Evolutionary conservation across 1,284 basidiomycete species (phyloP), one percentile per base, ranked within the genome.

Genomic region (Abortiporus biennis): DNA sequence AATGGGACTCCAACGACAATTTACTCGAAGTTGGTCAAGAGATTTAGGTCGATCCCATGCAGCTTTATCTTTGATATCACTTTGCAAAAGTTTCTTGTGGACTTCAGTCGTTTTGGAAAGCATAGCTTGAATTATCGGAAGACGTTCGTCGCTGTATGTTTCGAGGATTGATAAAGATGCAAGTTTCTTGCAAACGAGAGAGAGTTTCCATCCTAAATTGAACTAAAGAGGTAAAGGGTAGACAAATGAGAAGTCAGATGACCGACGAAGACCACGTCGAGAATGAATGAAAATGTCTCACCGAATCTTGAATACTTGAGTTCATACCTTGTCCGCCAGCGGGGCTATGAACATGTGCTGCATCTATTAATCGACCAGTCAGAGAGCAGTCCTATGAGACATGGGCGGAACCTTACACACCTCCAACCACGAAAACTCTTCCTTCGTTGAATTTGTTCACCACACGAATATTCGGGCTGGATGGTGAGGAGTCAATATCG

Each of bases 1-100:
- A 40, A 67, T 55, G 0, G 51, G 41, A 36, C 59, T 64, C 41
- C 44, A 44, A 1, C 64, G 59, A 35, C 52, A 66, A 36, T 65
- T 67, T 4, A 66, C 55, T 5, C 64, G 57, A 11, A 65, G 57
- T 50, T 63, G 63, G 30, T 34, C 39, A 6, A 47, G 24, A n/a
- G 23, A 41, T n/a, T 36, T 33, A n/a, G 37, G 35, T 3, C 47
- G 47, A 16, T 25, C 32, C 27, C 27, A 29, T 29, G 27, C n/a
- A 40, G 46, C 38, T 3, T 38, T 30, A 17, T 23, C 21, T 16
- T 11, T 38, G 15, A 30, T 6, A 8, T 23, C 17, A 22, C 21
- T 33, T 13, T 37, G 31, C n/a, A 31, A 8, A 15, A 33, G 32
- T 20, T 33, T 21, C 9, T 47, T 25, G 32, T 40, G 33, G 22